A percentile compares a stretch with the other conserved stretches of the same genome.
These are phyloP conservation scores for Laetiporus sulphureus DNA, from an alignment of 1,284 basidiomycete genomes.

Conservation along the genomic window DNA sequence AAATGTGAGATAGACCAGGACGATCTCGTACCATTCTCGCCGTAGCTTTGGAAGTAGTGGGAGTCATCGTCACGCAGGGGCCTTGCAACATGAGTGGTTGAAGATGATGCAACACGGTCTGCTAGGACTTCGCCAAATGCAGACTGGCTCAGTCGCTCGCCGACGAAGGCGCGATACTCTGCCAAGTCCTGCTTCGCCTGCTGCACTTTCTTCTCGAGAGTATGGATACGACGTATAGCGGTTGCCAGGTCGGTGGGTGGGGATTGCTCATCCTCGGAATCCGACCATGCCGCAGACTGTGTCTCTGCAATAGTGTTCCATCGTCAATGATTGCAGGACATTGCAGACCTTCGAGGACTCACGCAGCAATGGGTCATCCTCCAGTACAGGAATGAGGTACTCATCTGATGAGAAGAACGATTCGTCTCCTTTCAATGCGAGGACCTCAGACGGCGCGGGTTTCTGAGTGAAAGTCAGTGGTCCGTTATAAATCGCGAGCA, in stretches of 20 bases:
- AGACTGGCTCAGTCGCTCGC: constrained; percentile 40
- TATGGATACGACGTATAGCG: constrained; percentile 40
- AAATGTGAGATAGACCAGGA: no score
- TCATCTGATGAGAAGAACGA: constrained; percentile 65
- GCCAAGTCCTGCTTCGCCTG: constrained; percentile 45
- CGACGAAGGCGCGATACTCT: constrained; percentile 54
- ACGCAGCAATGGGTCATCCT: constrained; percentile 89
- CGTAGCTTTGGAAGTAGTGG: constrained; percentile 93
- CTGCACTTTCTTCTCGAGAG: constrained; percentile 47
- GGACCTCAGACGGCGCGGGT: constrained; percentile 37
- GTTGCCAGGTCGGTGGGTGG: constrained; percentile 24
- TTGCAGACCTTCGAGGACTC: constrained; percentile 23
- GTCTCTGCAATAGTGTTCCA: no score
- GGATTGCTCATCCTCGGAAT: constrained; percentile 46
- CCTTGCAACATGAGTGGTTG: constrained; percentile 19
- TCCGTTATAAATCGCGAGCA: background rate
- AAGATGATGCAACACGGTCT: constrained; percentile 28
- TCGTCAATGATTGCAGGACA: background rate
- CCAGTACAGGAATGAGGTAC: constrained; percentile 72
- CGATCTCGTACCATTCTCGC: constrained; percentile 67
- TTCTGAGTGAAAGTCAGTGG: constrained; percentile 35
- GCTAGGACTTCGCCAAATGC: constrained; percentile 35
- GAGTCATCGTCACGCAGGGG: constrained; percentile 74
- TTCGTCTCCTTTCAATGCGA: constrained; percentile 49
- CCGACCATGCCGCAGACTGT: constrained; percentile 69